Evolutionary conservation across 441 rosid species (phyloP), one percentile per base, ranked within the genome.

Genomic region (Brassica hybrid): DNA sequence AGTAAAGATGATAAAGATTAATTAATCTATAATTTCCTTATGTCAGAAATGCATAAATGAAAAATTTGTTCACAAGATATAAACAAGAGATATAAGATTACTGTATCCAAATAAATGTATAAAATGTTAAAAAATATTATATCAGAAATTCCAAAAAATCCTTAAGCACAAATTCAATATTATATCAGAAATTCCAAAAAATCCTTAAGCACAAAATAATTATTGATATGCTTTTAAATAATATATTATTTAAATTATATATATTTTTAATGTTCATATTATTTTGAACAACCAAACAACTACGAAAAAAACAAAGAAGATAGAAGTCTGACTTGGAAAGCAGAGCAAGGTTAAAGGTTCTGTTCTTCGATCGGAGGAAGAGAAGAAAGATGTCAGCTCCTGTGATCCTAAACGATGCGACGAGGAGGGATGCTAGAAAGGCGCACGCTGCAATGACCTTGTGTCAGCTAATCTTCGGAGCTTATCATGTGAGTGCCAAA

Each of bases 401-500:
- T 71, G 41, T 25, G 78, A 61, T 64, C 2, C 0, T 76, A 3
- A 56, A 21, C 57, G 74, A 21, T n/a, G 60, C 14, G 48, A 54
- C 45, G 72, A 86, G 70, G 50, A 84, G 80, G 48, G 93, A 91
- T 11, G 73, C 73, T 7, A 34, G 84, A 85, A 86, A 60, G 77
- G 99, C 99, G 6, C 98, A 95, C 76, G 80, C 83, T 32, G 89
- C 94, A 50, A 84, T 95, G 99, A 91, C 85, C 17, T 12, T 88
- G 65, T 95, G 92, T 63, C 99, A 95, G 86, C 76, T 95, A 11
- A 58, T 88, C 69, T 36, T 85, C 69, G 98, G 99, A 9, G 97
- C 95, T 7, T 93, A 95, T 76, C 98, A 91, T 74, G 98, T 95
- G 19, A 85, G 92, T 66, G 91, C 98, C 52, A 93, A 95, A 85